A percentile compares a stretch with the other conserved stretches of the same genome.
These are phyloP conservation scores for Globisporangium megalacanthum DNA, from an alignment of 352 stramenopile genomes.

Conservation along the genomic window DNA sequence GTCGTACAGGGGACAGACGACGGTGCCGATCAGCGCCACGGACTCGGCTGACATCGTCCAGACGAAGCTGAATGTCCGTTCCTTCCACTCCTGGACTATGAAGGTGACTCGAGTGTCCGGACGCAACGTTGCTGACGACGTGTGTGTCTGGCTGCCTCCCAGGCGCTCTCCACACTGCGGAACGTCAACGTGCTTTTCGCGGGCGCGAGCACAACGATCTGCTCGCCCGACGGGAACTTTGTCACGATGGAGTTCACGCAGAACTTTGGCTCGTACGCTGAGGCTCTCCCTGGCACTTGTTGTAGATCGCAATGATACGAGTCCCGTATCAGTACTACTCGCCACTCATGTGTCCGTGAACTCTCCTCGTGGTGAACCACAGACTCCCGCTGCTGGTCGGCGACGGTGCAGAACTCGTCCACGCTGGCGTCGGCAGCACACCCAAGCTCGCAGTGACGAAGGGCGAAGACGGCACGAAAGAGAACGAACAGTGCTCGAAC, in stretches of 20 bases:
- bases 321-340: background rate
- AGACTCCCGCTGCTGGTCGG: slow-evolving; percentile 73
- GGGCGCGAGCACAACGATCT: slow-evolving; percentile 50
- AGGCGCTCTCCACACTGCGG: slow-evolving; percentile 59
- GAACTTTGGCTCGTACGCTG: slow-evolving; percentile 59
- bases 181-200: slow-evolving; percentile 51
- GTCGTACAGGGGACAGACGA: slow-evolving; percentile 57
- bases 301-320: no score
- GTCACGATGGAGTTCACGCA: slow-evolving; percentile 77
- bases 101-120: background rate
- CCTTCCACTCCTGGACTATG: background rate
- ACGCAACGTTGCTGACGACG: background rate
- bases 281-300: background rate
- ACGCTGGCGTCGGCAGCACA: slow-evolving; percentile 44
- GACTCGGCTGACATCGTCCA: slow-evolving; percentile 57
- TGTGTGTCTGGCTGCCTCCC: background rate
- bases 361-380: no score
- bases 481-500: slow-evolving; percentile 83
- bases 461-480: slow-evolving; percentile 82
- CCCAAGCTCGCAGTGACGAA: slow-evolving; percentile 46
- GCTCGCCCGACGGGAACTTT: slow-evolving; percentile 58
- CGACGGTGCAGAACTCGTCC: slow-evolving; percentile 47
- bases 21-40: slow-evolving; percentile 49
- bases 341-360: background rate
- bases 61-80: slow-evolving; percentile 60